phyloP scores from a whole-genome alignment of 176 grass and related monocot species.

The Oryza meridionalis region DNA sequence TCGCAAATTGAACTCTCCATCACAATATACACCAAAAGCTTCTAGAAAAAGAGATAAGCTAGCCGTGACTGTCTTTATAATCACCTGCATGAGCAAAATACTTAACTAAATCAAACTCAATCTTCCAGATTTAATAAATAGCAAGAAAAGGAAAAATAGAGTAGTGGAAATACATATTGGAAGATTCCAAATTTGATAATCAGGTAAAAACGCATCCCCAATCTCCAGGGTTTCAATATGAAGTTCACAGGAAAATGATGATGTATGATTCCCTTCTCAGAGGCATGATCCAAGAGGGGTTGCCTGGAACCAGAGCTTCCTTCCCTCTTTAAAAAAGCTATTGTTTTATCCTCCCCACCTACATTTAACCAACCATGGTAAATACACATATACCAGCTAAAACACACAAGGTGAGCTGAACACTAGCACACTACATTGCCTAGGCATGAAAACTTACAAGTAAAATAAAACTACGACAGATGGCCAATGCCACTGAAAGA shows the following conservation, averaged over 20 bases:
- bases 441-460: conserved; percentile 2
- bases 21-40: conserved; percentile 94
- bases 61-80: conserved; percentile 97
- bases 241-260: conserved; percentile 96
- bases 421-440: not conserved
- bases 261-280: conserved; percentile 84
- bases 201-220: conserved; percentile 76
- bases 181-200: conserved; percentile 98
- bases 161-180: conserved; percentile 80
- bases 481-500: not conserved
- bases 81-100: conserved; percentile 62
- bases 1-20: conserved; percentile 85
- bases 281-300: conserved; percentile 63
- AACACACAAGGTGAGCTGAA: not conserved
- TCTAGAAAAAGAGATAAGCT: conserved; percentile 87
- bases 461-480: conserved; percentile 11
- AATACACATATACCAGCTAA: conserved; percentile 16
- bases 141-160: not conserved
- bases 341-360: conserved; percentile 94
- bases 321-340: conserved; percentile 92
- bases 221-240: conserved; percentile 85
- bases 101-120: conserved; percentile 29
- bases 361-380: conserved; percentile 40
- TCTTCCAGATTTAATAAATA: conserved; percentile 24
- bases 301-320: conserved; percentile 62